phyloP scores from a whole-genome alignment of 352 stramenopile species.

The Hyaloperonospora brassicae region DNA sequence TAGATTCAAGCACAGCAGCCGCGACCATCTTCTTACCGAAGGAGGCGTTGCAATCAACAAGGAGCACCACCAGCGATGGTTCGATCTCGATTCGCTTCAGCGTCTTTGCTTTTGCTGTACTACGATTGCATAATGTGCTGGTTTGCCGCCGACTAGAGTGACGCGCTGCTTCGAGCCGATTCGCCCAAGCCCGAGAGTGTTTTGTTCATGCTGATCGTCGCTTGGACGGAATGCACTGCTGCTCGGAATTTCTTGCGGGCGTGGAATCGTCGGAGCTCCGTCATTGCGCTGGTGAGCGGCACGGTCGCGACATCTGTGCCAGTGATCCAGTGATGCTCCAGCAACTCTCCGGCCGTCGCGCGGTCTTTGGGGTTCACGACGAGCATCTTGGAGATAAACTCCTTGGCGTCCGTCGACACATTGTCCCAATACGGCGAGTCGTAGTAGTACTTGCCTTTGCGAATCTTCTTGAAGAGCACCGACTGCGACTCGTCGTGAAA shows the following conservation, averaged over 20 bases:
- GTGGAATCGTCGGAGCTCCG: constrained; percentile 73
- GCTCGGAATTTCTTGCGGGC: constrained; percentile 79
- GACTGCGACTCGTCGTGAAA: constrained; percentile 93
- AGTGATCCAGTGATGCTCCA: constrained; percentile 71
- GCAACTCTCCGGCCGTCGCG: constrained; percentile 44
- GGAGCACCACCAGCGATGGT: neutral
- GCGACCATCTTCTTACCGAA: too few species aligned
- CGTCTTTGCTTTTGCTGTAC: neutral
- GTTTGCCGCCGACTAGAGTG: constrained; percentile 27
- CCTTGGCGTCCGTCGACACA: constrained; percentile 83
- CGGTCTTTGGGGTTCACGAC: constrained; percentile 73
- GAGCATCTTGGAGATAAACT: constrained; percentile 84
- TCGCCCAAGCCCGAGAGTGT: constrained; percentile 32
- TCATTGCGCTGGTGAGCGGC: constrained; percentile 65
- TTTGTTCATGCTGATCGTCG: constrained; percentile 81
- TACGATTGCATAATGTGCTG: constrained; percentile 3
- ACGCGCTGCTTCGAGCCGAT: constrained; percentile 23
- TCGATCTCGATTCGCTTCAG: constrained; percentile 6
- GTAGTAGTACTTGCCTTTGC: constrained; percentile 81
- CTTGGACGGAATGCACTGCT: constrained; percentile 68
- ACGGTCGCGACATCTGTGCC: constrained; percentile 60
- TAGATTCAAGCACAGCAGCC: too few species aligned
- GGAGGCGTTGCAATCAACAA: neutral
- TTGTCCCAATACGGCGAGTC: constrained; percentile 87
- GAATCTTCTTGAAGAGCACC: constrained; percentile 86